Conservation (phyloP, 768 basidiomycete species). For the Imleria badia region DNA sequence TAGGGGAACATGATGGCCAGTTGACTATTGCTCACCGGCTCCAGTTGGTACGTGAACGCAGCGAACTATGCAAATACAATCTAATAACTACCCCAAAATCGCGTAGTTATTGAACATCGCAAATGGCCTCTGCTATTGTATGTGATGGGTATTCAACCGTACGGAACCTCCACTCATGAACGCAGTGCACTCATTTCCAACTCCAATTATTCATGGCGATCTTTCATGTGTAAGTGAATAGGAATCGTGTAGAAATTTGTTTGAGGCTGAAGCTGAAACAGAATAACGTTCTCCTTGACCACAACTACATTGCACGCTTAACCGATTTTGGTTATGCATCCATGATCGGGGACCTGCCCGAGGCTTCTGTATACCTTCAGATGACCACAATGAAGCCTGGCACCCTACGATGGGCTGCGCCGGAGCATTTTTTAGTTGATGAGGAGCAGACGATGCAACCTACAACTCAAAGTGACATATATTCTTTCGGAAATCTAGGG, state of each 20-base stretch:
- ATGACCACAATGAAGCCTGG: constrained; percentile 30
- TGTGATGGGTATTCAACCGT: not conserved
- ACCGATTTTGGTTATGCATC: constrained; percentile 3
- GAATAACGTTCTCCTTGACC: constrained; percentile 3
- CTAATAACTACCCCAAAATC: not conserved
- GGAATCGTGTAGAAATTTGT: not conserved
- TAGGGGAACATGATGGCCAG: not conserved
- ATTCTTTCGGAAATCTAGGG: constrained; percentile 29
- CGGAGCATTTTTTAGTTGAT: constrained; percentile 26
- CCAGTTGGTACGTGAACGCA: constrained; percentile 2
- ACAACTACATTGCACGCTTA: not conserved
- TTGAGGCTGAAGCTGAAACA: not conserved
- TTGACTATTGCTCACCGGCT: not conserved
- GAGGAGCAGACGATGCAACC: not conserved
- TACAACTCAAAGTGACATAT: constrained; percentile 8
- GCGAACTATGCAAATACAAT: not conserved
- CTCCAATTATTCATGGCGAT: constrained; percentile 15
- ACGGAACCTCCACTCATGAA: not conserved
- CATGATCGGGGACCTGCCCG: not conserved
- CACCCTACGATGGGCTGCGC: constrained; percentile 45
- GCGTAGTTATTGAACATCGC: constrained; percentile 10
- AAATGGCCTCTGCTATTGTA: constrained; percentile 5
- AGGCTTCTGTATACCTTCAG: not conserved
- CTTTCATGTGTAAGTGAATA: constrained; percentile 2
- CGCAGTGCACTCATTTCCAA: constrained; percentile 11